Evolutionary conservation across 2,329 filamentous ascomycete genomes (phyloP), one percentile per base, ranked within the genome.

Genomic region (Hypoxylon sp.): DNA sequence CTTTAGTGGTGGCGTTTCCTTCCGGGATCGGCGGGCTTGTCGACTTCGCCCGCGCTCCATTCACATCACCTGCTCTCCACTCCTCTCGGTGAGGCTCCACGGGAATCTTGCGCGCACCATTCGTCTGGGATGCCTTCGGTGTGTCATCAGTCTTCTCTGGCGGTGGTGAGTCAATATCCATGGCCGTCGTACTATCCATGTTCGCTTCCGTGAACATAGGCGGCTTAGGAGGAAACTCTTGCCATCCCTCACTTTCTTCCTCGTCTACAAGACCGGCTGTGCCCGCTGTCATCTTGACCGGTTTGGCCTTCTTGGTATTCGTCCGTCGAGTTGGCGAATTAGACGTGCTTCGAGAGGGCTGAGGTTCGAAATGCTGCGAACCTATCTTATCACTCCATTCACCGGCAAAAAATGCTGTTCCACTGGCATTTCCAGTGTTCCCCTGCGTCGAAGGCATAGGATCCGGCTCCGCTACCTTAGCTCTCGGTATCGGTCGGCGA

Each of bases 141-240:
- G 63, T 43, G 4, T 51, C 52, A 56, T 71, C 63, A 51, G 59
- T 25, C 63, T 69, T 40, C 19, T 62, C 59, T 7, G 59, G 57
- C 15, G 67, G 67, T 13, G 82, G 80, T 3, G 79, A 76, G 61
- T 87, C 84, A 40, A 87, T 85, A 57, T 87, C 84, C 84, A 87
- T 87, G 9, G 83, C 81, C 49, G 78, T 81, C 2, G 82, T 79
- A 55, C 78, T 83, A 25, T 74, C 74, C 7, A 67, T 66, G 13
- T 59, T 55, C 4, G 55, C 47, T 2, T 67, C 61, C 17, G 65
- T 64, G 8, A 61, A 50, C 15, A 30, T 51, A 2, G 48, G 52
- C 1, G 59, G 44, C 11, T 57, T 46, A 40, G 47, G 53, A 5
- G 57, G 43, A 29, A 52, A 38, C 40, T 69, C 55, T 49, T 59